phyloP scores from a whole-genome alignment of 164 flowering plant genomes.

The Magnolia kwangsiensis region DNA sequence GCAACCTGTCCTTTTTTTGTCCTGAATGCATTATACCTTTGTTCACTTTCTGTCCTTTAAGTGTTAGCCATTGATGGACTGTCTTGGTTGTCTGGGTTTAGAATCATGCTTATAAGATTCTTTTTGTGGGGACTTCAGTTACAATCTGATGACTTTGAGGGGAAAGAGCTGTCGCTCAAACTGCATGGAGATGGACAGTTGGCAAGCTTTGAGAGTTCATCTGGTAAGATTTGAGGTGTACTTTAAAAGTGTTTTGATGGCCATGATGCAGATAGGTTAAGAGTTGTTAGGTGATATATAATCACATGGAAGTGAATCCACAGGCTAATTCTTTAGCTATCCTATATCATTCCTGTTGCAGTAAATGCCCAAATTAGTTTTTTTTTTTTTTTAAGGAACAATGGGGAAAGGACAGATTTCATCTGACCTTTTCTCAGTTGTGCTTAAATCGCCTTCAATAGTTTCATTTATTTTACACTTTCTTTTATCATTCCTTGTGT shows the following conservation, averaged over 20 bases:
- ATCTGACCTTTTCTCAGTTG: no score
- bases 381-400: no score
- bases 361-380: no score
- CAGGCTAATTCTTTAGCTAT: no score
- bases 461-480: no score
- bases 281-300: background rate
- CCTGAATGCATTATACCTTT: background rate
- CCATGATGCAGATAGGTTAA: background rate
- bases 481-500: no score
- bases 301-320: background rate
- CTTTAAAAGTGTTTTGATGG: background rate
- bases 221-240: conserved; percentile 36
- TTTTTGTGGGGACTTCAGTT: conserved; percentile 15
- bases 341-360: no score
- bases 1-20: background rate
- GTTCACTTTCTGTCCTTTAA: background rate
- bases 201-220: conserved; percentile 51
- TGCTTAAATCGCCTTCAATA: no score
- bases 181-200: conserved; percentile 46
- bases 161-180: conserved; percentile 50
- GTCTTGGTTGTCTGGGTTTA: background rate
- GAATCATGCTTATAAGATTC: background rate
- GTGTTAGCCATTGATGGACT: background rate
- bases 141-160: conserved; percentile 49
- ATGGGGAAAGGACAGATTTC: no score